Conservation (phyloP, 352 stramenopile species). For the Phytophthora constricta region DNA sequence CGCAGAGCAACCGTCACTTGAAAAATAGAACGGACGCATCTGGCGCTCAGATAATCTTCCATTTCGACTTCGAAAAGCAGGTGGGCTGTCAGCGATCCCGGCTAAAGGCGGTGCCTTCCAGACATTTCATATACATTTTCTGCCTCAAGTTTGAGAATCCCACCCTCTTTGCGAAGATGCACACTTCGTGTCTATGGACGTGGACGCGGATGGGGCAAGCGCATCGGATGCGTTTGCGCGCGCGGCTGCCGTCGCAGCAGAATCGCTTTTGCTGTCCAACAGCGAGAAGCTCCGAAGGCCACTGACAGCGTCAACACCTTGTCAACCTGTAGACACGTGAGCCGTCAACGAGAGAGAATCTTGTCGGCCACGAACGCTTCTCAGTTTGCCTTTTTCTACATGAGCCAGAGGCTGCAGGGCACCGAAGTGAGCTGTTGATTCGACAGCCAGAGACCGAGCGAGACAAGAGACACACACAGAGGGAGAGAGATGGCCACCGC, state of each 20-base stretch:
- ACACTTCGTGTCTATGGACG: neutral
- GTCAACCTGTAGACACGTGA: conserved; percentile 12
- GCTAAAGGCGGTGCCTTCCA: no score
- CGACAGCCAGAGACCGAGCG: neutral
- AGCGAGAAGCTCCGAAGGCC: neutral
- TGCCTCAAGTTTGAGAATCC: neutral
- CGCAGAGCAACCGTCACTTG: neutral
- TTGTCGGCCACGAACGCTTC: neutral
- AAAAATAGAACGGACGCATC: neutral
- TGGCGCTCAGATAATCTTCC: neutral
- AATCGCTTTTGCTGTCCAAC: neutral
- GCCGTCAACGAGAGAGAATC: no score
- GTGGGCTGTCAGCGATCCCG: neutral
- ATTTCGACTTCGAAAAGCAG: neutral
- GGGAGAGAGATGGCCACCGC: conserved; percentile 23
- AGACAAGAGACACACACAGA: neutral
- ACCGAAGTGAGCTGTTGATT: neutral
- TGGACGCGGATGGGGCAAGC: neutral
- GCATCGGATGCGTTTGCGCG: neutral
- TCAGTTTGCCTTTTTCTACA: conserved; percentile 24
- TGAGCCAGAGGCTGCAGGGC: conserved; percentile 15
- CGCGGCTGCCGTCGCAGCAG: neutral
- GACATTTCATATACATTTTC: neutral
- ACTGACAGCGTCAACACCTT: conserved; percentile 1
- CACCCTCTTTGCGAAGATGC: neutral